Percentiles rank a stretch among this genome's conserved stretches.
Conservation (phyloP, 2,329 filamentous ascomycete genomes). For the Cryphonectria naterciae region DNA sequence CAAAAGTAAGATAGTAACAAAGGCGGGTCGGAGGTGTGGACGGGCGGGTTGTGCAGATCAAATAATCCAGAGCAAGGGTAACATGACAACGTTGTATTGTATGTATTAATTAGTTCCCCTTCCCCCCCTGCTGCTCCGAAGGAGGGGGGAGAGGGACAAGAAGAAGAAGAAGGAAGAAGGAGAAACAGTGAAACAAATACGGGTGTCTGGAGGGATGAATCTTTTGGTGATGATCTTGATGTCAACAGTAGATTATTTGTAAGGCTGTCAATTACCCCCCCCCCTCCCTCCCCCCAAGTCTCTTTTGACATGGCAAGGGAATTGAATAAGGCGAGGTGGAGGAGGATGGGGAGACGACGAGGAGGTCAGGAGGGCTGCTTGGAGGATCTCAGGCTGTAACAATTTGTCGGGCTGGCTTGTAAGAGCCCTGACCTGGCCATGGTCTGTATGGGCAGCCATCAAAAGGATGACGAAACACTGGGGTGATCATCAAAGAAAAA, state of each 20-base stretch:
- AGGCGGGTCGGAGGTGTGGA: not conserved
- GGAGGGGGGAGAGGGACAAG: not conserved
- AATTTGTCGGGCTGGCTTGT: not conserved
- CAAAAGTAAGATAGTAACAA: not conserved
- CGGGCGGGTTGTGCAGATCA: not conserved
- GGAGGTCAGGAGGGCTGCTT: not conserved
- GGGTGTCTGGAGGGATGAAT: not conserved
- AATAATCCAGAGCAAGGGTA: not conserved
- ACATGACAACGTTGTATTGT: not conserved
- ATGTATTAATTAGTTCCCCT: not conserved
- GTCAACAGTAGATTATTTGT: not conserved
- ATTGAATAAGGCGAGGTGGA: not conserved
- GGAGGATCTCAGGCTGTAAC: not conserved
- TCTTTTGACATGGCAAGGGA: not conserved
- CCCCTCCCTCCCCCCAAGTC: no score
- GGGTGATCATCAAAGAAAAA: not conserved
- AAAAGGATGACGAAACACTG: not conserved
- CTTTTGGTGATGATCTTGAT: not conserved
- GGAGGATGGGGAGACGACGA: not conserved
- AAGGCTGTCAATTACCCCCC: not conserved
- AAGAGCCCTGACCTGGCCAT: not conserved
- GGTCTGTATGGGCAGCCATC: not conserved
- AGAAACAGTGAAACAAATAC: not conserved
- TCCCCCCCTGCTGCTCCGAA: not conserved
- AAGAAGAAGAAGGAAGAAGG: not conserved